phyloP scores from a whole-genome alignment of 306 rosid genomes.

The Abrus pulchellus region DNA sequence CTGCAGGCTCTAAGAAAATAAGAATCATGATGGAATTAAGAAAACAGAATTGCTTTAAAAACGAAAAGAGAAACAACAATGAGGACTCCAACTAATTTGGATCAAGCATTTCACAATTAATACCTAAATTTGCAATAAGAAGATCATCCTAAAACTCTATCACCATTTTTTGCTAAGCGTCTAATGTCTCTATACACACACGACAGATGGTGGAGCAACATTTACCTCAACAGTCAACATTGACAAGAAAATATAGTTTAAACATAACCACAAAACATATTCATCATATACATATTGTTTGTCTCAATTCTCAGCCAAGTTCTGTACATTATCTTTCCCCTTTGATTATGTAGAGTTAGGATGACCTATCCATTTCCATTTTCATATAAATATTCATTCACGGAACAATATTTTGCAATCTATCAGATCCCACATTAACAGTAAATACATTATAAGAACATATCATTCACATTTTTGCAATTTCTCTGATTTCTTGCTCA shows the following conservation, averaged over 20 bases:
- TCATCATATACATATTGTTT: not conserved
- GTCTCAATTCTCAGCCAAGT: slow-evolving; percentile 12
- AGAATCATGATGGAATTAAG: slow-evolving; percentile 10
- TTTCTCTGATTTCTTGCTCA: slow-evolving; percentile 3
- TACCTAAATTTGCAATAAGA: not conserved
- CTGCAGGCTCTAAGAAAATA: slow-evolving; percentile 15
- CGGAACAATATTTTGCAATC: not conserved
- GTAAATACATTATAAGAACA: slow-evolving; percentile 10
- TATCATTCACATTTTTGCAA: slow-evolving; percentile 5
- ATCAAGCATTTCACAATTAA: not conserved
- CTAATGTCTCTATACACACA: not conserved
- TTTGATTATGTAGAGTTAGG: not conserved
- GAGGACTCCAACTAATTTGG: not conserved
- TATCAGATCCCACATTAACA: not conserved
- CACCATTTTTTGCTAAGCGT: slow-evolving; percentile 1
- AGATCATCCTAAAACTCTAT: slow-evolving; percentile 1
- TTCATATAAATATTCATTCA: slow-evolving; percentile 20
- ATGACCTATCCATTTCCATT: slow-evolving; percentile 26
- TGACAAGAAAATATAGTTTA: not conserved
- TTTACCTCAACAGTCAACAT: not conserved
- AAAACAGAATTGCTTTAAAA: not conserved
- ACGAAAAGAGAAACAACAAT: slow-evolving; percentile 4
- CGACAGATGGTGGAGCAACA: slow-evolving; percentile 22
- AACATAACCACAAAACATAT: slow-evolving; percentile 15
- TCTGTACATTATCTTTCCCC: not conserved